phyloP scores from a whole-genome alignment of 768 basidiomycete species.

The Trametes punicea region DNA sequence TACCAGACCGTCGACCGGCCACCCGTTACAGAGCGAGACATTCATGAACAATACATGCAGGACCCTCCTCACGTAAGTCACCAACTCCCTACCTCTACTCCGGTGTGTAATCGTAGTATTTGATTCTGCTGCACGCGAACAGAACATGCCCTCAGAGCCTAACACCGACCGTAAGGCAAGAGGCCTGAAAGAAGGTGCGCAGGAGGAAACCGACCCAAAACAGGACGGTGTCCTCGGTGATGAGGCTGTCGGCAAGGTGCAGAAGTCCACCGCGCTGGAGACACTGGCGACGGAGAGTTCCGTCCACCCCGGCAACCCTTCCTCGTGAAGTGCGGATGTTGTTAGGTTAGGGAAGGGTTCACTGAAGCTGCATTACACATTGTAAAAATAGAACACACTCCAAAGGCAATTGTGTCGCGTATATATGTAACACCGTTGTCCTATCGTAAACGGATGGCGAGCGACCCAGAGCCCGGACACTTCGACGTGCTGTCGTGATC shows the following conservation, averaged over 20 bases:
- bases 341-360: background rate
- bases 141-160: constrained; percentile 20
- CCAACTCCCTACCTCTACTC: too few species aligned
- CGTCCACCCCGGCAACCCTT: constrained; percentile 23
- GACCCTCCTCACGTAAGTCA: constrained; percentile 31
- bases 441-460: too few species aligned
- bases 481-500: too few species aligned
- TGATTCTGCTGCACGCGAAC: background rate
- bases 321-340: background rate
- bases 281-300: constrained; percentile 23
- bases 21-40: constrained; percentile 29
- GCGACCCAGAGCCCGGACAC: too few species aligned
- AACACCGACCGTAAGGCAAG: constrained; percentile 9
- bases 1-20: constrained; percentile 29
- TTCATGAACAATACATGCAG: constrained; percentile 34
- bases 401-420: too few species aligned
- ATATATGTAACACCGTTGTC: too few species aligned
- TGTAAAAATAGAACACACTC: background rate
- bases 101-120: too few species aligned
- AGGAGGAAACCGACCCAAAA: constrained; percentile 11
- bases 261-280: constrained; percentile 21
- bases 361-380: background rate
- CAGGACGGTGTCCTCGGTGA: constrained; percentile 24
- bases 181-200: constrained; percentile 26
- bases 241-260: constrained; percentile 20